These are phyloP conservation scores for Cyclotella sp. DNA, from an alignment of 108 stramenopile genomes.

Conservation along the genomic window DNA sequence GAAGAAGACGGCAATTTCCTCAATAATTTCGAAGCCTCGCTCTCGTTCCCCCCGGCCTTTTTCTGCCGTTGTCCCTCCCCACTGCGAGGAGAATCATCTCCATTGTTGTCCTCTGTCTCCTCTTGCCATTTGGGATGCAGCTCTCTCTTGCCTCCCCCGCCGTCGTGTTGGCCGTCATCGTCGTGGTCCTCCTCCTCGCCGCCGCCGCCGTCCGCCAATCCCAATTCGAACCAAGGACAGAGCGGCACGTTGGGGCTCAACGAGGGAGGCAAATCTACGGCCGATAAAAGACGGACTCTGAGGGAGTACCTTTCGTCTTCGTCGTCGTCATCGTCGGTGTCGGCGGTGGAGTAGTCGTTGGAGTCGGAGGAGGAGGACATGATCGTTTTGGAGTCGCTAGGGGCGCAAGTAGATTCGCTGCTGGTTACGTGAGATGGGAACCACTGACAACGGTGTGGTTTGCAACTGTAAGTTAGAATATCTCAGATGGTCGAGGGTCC, in stretches of 20 bases:
- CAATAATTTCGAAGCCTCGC: slow-evolving; percentile 15
- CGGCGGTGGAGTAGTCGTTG: no score
- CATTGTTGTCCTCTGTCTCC: background rate
- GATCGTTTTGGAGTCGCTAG: no score
- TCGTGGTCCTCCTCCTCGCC: slow-evolving; percentile 2
- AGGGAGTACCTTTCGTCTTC: slow-evolving; percentile 34
- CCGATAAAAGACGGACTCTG: slow-evolving; percentile 67
- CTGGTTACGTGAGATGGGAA: no score
- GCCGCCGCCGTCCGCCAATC: slow-evolving; percentile 48
- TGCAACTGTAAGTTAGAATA: no score
- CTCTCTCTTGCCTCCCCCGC: slow-evolving; percentile 2
- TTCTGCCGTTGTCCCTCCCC: background rate
- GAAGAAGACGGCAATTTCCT: background rate
- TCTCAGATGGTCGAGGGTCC: no score
- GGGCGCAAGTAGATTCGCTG: no score
- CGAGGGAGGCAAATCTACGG: slow-evolving; percentile 72
- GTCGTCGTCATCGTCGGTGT: no score
- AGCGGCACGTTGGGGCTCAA: slow-evolving; percentile 73
- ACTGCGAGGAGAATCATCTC: background rate
- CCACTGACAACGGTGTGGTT: no score
- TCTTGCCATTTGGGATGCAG: background rate
- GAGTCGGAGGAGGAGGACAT: no score
- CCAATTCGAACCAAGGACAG: slow-evolving; percentile 77
- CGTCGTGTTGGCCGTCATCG: slow-evolving; percentile 2
- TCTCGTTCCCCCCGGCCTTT: background rate